Conservation (phyloP, 768 basidiomycete genomes). For the Pleurotus tuoliensis region DNA sequence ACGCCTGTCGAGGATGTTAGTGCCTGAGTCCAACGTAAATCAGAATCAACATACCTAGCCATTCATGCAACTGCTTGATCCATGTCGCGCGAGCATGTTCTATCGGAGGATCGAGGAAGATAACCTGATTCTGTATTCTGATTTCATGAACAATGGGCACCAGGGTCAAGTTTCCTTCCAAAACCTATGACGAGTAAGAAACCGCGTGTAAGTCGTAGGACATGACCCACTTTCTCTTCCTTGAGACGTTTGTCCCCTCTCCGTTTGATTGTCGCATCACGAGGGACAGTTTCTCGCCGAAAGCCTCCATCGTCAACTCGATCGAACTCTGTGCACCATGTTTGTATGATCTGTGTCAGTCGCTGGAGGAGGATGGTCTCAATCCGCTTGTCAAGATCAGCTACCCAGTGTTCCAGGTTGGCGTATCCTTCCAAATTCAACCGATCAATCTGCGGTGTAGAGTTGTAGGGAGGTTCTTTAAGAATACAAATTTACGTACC, state of each 20-base stretch:
- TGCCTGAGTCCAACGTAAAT: not conserved
- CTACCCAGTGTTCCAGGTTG: slow-evolving; percentile 90
- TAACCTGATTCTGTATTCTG: slow-evolving; percentile 97
- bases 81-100: slow-evolving; percentile 89
- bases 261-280: slow-evolving; percentile 62
- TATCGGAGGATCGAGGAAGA: slow-evolving; percentile 97
- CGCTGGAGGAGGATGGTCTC: slow-evolving; percentile 77
- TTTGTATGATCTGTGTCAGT: slow-evolving; percentile 70
- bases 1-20: slow-evolving; percentile 47
- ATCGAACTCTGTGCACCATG: slow-evolving; percentile 89
- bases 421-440: slow-evolving; percentile 95
- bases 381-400: slow-evolving; percentile 77
- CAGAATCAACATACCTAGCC: slow-evolving; percentile 56
- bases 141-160: slow-evolving; percentile 93
- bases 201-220: not conserved
- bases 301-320: slow-evolving; percentile 65
- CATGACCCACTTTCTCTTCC: slow-evolving; percentile 66
- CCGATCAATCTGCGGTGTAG: slow-evolving; percentile 68
- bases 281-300: slow-evolving; percentile 47
- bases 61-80: slow-evolving; percentile 86
- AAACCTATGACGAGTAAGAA: slow-evolving; percentile 36
- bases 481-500: slow-evolving; percentile 38
- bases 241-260: slow-evolving; percentile 66
- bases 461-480: not conserved
- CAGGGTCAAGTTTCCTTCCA: slow-evolving; percentile 71